Percentiles rank a stretch among this genome's conserved stretches.
Evolutionary conservation across 2,329 filamentous ascomycete species (phyloP).

Genomic region (Verticillium nubilum): DNA sequence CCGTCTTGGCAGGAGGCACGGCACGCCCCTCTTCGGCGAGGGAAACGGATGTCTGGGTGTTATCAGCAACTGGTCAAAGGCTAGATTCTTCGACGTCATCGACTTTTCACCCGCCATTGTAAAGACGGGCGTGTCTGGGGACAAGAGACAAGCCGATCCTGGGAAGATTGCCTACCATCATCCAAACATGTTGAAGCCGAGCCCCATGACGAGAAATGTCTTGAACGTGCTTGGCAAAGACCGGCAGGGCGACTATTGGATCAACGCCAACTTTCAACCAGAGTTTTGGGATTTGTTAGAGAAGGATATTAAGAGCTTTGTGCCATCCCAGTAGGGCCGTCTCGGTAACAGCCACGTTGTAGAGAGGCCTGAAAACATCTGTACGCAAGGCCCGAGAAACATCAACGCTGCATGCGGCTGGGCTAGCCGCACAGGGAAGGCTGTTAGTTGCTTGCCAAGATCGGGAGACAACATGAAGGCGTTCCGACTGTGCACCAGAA

Average conservation of each 20-base stretch:
- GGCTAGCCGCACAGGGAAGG: too few relatives aligned
- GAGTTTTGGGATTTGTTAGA: slow-evolving; percentile 21
- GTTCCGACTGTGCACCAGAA: too few relatives aligned
- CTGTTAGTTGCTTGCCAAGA: too few relatives aligned
- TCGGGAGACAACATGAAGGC: too few relatives aligned
- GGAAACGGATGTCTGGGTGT: slow-evolving; percentile 23
- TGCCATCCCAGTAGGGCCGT: neutral
- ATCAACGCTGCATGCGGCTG: too few relatives aligned
- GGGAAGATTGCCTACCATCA: slow-evolving; percentile 16
- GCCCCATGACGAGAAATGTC: slow-evolving; percentile 8
- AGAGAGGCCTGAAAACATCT: too few relatives aligned
- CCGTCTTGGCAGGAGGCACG: slow-evolving; percentile 10
- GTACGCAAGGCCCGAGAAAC: too few relatives aligned
- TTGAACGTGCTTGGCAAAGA: slow-evolving; percentile 20
- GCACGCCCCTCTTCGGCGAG: slow-evolving; percentile 23
- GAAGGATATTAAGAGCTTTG: slow-evolving; percentile 9
- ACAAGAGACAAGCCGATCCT: slow-evolving; percentile 8
- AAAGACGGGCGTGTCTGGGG: slow-evolving; percentile 1
- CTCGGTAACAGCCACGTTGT: too few relatives aligned
- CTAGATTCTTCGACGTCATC: slow-evolving; percentile 23
- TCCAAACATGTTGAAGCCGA: slow-evolving; percentile 3
- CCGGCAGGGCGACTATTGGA: slow-evolving; percentile 20
- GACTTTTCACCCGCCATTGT: slow-evolving; percentile 30
- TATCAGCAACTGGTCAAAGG: slow-evolving; percentile 33
- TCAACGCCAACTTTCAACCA: slow-evolving; percentile 13